A percentile compares a stretch with the other conserved stretches of the same genome.
phyloP scores from a whole-genome alignment of 208 protist genomes.

The Strigomonas culicis region DNA sequence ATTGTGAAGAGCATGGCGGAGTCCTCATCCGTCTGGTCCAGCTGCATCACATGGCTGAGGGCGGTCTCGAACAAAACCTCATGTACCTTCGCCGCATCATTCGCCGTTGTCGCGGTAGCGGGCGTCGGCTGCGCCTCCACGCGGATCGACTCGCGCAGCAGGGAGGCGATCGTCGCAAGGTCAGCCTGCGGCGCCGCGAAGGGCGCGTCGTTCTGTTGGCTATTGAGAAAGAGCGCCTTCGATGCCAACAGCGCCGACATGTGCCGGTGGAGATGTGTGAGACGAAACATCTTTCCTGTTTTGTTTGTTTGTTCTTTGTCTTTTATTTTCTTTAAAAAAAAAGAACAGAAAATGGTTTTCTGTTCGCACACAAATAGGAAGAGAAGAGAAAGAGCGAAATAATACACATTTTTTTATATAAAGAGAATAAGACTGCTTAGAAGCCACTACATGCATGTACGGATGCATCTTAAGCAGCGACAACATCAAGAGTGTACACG shows the following conservation, averaged over 20 bases:
- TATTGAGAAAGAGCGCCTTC: too few relatives aligned
- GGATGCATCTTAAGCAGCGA: too few relatives aligned
- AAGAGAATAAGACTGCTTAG: too few relatives aligned
- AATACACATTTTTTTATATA: conserved; percentile 10
- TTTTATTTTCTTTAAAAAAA: conserved; percentile 2
- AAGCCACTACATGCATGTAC: too few relatives aligned
- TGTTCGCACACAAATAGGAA: not conserved
- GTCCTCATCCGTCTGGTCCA: not conserved
- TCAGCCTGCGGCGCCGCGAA: not conserved
- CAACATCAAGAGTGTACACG: too few relatives aligned
- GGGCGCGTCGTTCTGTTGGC: not conserved
- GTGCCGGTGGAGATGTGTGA: too few relatives aligned
- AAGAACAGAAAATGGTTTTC: not conserved
- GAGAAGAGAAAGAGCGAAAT: not conserved
- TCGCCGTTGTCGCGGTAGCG: too few relatives aligned
- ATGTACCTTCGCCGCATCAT: too few relatives aligned
- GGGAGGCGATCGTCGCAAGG: not conserved
- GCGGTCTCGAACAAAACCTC: not conserved
- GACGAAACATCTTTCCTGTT: conserved; percentile 1
- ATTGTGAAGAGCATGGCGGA: too few relatives aligned
- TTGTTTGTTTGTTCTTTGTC: not conserved
- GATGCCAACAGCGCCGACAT: too few relatives aligned
- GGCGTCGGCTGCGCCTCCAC: too few relatives aligned
- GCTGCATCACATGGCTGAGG: not conserved
- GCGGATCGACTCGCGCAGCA: too few relatives aligned